Evolutionary conservation across 2,329 filamentous ascomycete genomes (phyloP).

Genomic region (Incumbomyces lentus): DNA sequence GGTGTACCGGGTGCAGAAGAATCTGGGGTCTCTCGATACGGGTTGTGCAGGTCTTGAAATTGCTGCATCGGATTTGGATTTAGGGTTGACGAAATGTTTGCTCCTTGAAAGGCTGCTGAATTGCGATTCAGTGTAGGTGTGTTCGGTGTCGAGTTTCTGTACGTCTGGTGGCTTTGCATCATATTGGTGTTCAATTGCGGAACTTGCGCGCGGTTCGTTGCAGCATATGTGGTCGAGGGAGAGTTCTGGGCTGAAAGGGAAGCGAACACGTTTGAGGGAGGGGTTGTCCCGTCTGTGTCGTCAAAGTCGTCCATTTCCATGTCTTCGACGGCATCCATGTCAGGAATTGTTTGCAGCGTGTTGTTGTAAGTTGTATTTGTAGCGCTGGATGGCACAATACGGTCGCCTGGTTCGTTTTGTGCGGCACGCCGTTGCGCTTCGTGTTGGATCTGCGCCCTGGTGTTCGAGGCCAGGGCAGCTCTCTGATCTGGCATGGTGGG

Average conservation of each 20-base stretch:
- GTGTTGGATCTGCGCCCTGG: constrained; percentile 39
- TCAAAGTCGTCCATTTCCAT: constrained; percentile 91
- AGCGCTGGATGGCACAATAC: constrained; percentile 12
- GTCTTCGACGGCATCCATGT: constrained; percentile 50
- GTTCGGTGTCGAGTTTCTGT: constrained; percentile 74
- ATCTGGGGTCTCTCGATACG: constrained; percentile 47
- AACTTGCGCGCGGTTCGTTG: constrained; percentile 41
- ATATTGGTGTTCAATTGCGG: constrained; percentile 75
- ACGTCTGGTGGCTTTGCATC: constrained; percentile 62
- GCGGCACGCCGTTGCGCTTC: constrained; percentile 36
- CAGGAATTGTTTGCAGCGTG: constrained; percentile 25
- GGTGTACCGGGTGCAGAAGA: constrained; percentile 61
- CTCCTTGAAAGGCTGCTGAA: constrained; percentile 58
- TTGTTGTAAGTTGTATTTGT: constrained; percentile 16
- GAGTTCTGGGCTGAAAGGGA: constrained; percentile 59
- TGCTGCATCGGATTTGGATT: constrained; percentile 62
- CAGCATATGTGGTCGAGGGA: constrained; percentile 51
- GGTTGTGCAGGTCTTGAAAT: constrained; percentile 42
- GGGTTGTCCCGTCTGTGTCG: constrained; percentile 25
- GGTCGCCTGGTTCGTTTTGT: constrained; percentile 20
- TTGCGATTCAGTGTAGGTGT: constrained; percentile 63
- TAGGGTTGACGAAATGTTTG: constrained; percentile 88
- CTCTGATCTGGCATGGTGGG: constrained; percentile 39
- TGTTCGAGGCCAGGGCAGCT: constrained; percentile 34
- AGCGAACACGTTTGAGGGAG: constrained; percentile 29